phyloP scores from a whole-genome alignment of 495 filamentous ascomycete species.

The Xylaria venustula region DNA sequence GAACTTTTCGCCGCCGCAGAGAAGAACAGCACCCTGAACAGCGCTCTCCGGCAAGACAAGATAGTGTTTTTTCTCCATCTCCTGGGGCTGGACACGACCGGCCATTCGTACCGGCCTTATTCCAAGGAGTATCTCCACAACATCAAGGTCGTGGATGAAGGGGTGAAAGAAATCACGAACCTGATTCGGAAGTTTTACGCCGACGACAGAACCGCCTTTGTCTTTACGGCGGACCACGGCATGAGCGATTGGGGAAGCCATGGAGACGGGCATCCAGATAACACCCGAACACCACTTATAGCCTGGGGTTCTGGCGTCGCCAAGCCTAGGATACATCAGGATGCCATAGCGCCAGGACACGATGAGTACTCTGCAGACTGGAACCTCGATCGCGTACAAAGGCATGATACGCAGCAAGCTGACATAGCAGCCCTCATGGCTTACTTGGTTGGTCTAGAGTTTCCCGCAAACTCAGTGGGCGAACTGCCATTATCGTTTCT shows the following conservation, averaged over 20 bases:
- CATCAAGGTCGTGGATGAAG: conserved; percentile 89
- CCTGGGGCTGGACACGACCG: conserved; percentile 91
- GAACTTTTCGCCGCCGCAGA: conserved; percentile 77
- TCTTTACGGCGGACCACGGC: conserved; percentile 97
- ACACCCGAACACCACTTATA: conserved; percentile 91
- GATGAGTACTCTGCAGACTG: conserved; percentile 93
- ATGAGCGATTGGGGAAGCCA: conserved; percentile 99
- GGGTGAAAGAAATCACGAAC: conserved; percentile 76
- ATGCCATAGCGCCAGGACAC: conserved; percentile 67
- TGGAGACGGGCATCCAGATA: conserved; percentile 96
- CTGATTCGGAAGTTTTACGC: conserved; percentile 85
- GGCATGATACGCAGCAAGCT: conserved; percentile 91
- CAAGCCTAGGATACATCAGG: conserved; percentile 58
- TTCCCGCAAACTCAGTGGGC: conserved; percentile 95
- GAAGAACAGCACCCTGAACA: conserved; percentile 71
- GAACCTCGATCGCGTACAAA: conserved; percentile 73
- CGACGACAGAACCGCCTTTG: conserved; percentile 90
- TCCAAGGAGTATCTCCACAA: conserved; percentile 94
- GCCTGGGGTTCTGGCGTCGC: conserved; percentile 93
- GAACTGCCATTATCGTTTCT: conserved; percentile 85
- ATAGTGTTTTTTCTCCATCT: conserved; percentile 96
- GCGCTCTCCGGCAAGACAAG: conserved; percentile 76
- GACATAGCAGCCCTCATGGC: conserved; percentile 97
- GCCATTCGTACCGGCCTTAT: conserved; percentile 85
- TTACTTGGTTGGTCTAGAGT: conserved; percentile 86